Evolutionary conservation across 192 early-diverging fungal species (phyloP).

Genomic region (Coemansia guatemalensis): DNA sequence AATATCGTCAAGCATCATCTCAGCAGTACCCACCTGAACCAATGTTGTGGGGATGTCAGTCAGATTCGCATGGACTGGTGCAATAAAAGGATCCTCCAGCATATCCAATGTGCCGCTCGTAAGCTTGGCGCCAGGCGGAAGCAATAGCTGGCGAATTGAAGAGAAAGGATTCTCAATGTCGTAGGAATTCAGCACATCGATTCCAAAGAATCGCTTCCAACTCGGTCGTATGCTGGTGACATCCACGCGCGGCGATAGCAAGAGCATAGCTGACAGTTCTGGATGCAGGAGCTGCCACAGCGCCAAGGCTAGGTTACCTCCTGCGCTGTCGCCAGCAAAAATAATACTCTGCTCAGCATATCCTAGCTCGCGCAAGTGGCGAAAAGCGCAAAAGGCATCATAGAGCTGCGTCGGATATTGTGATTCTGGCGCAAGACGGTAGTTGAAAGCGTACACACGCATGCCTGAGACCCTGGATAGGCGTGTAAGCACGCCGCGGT

Average conservation of each 20-base stretch:
- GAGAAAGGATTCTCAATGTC: neutral
- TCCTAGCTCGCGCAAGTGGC: slow-evolving; percentile 52
- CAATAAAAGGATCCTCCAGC: slow-evolving; percentile 31
- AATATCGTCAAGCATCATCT: slow-evolving; percentile 48
- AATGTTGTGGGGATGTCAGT: slow-evolving; percentile 31
- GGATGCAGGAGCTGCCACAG: slow-evolving; percentile 29
- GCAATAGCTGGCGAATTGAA: slow-evolving; percentile 15
- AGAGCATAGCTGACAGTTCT: slow-evolving; percentile 4
- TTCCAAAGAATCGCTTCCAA: slow-evolving; percentile 10
- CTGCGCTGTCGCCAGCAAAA: slow-evolving; percentile 48
- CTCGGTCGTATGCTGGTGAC: slow-evolving; percentile 15
- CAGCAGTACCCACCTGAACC: slow-evolving; percentile 33
- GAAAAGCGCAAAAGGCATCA: slow-evolving; percentile 76
- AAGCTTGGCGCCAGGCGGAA: neutral
- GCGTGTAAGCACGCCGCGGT: slow-evolving; percentile 42
- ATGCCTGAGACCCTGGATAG: slow-evolving; percentile 53
- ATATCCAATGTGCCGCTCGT: neutral
- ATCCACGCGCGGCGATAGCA: slow-evolving; percentile 47
- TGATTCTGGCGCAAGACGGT: slow-evolving; percentile 77
- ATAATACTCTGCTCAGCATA: slow-evolving; percentile 21
- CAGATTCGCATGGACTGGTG: slow-evolving; percentile 28
- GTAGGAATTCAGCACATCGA: slow-evolving; percentile 20
- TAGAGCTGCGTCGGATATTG: slow-evolving; percentile 81
- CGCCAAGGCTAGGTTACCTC: slow-evolving; percentile 44
- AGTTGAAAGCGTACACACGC: slow-evolving; percentile 59